Conservation (phyloP, 2,329 filamentous ascomycete genomes). For the Aspergillus uvarum region DNA sequence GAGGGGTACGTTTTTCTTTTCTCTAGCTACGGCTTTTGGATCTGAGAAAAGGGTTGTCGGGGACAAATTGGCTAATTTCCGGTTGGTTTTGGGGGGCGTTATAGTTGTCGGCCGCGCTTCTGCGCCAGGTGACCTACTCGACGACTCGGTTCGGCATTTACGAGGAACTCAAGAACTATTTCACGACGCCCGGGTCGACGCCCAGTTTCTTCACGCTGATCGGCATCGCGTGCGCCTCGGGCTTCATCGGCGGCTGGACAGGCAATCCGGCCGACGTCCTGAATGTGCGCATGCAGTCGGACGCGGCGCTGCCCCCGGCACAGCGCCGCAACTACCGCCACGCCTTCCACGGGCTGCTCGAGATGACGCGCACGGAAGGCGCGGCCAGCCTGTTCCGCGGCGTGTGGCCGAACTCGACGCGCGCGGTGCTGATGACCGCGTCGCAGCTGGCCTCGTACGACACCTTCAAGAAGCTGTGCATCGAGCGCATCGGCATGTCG, state of each 20-base stretch:
- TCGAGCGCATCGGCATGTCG: slow-evolving; percentile 52
- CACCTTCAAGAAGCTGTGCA: slow-evolving; percentile 59
- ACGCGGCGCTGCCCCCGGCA: slow-evolving; percentile 69
- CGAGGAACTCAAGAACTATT: slow-evolving; percentile 79
- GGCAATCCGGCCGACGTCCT: slow-evolving; percentile 95
- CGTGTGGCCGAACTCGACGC: slow-evolving; percentile 62
- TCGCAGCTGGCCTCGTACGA: slow-evolving; percentile 65
- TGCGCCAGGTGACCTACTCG: slow-evolving; percentile 93
- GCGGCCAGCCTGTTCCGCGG: slow-evolving; percentile 73
- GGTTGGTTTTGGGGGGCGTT: background rate
- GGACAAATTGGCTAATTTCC: background rate
- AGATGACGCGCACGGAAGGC: slow-evolving; percentile 87
- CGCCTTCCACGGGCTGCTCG: slow-evolving; percentile 78
- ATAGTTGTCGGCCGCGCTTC: slow-evolving; percentile 80
- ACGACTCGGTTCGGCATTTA: slow-evolving; percentile 96
- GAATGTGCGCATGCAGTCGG: slow-evolving; percentile 98
- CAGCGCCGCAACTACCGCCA: slow-evolving; percentile 86
- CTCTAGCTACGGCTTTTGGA: background rate
- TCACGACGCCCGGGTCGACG: slow-evolving; percentile 53
- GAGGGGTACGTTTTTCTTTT: slow-evolving; percentile 58
- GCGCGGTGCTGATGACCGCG: slow-evolving; percentile 66
- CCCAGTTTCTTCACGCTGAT: slow-evolving; percentile 76
- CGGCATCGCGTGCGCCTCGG: slow-evolving; percentile 77
- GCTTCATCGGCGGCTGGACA: slow-evolving; percentile 82
- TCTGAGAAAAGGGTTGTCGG: background rate